phyloP scores from a whole-genome alignment of 169 alveolate genomes.

The Sarcocystis neurona region DNA sequence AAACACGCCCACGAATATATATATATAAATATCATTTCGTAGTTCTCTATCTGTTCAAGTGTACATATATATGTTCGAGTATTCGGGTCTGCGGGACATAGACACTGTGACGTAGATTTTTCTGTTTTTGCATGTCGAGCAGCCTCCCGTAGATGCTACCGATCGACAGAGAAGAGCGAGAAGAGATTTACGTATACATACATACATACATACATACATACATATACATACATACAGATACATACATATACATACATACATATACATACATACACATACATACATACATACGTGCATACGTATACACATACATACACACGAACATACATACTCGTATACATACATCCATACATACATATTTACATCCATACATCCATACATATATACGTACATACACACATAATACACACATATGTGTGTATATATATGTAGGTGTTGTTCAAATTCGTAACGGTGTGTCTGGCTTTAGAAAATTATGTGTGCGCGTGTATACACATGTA shows the following conservation, averaged over 20 bases:
- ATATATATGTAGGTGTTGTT: no score
- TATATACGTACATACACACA: background rate
- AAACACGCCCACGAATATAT: no score
- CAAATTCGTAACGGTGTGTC: no score
- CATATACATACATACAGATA: background rate
- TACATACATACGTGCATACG: background rate
- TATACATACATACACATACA: background rate
- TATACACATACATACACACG: background rate
- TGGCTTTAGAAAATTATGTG: background rate
- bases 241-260: background rate
- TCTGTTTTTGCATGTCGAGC: background rate
- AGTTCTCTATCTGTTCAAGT: background rate
- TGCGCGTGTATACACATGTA: background rate
- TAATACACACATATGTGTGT: no score
- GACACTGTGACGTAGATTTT: no score
- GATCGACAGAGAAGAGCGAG: background rate
- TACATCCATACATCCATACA: background rate
- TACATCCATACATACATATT: background rate
- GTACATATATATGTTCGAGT: background rate
- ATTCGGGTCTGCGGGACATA: constrained; percentile 9
- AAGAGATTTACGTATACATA: background rate
- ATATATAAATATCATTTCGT: no score
- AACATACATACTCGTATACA: background rate
- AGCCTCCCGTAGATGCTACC: background rate
- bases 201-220: background rate